Evolutionary conservation across 2,329 filamentous ascomycete genomes (phyloP), one percentile per base, ranked within the genome.

Genomic region (Talaromyces funiculosus): DNA sequence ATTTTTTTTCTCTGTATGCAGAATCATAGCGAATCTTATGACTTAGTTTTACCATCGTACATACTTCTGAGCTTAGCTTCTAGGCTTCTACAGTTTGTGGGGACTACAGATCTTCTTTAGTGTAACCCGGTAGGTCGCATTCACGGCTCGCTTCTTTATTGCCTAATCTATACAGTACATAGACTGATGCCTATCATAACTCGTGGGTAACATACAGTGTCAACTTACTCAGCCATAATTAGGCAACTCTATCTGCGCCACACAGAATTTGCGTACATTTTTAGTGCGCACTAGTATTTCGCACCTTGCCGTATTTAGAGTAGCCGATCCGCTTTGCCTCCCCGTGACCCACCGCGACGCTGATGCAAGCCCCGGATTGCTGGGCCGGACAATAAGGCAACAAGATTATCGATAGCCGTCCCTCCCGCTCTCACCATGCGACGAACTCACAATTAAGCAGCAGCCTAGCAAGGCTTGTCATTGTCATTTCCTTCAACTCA

Each of bases 361-460:
- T 20, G 9, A 33, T 29, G 43, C 29, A 22, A 53, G 49, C 18
- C 29, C 51, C 53, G 10, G 18, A 55, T 35, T 60, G 42, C 56
- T 12, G 22, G 51, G 56, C 24, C 12, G 35, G 33, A 4, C 12
- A 37, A 38, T 37, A 74, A 76, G 73, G 73, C 73, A 76, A 73
- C 73, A 75, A 69, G 64, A 75, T 76, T 76, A 69, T 69, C 67
- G 67, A 61, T n/a, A n/a, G n/a, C n/a, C n/a, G n/a, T 62, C 57
- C 26, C 26, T 35, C 24, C 47, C 12, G 45, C 37, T 35, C 33
- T 22, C 22, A 14, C 55, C 33, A 49, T 49, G 18, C 16, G 26
- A 35, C 29, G 31, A 53, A 33, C 31, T 10, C 12, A 33, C 31
- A 18, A 38, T 38, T 54, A 54, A 40, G 51, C 51, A 54, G 51